These are phyloP conservation scores for Hymenoscyphus fraxineus DNA, from an alignment of 2,329 filamentous ascomycete genomes.

Conservation along the genomic window DNA sequence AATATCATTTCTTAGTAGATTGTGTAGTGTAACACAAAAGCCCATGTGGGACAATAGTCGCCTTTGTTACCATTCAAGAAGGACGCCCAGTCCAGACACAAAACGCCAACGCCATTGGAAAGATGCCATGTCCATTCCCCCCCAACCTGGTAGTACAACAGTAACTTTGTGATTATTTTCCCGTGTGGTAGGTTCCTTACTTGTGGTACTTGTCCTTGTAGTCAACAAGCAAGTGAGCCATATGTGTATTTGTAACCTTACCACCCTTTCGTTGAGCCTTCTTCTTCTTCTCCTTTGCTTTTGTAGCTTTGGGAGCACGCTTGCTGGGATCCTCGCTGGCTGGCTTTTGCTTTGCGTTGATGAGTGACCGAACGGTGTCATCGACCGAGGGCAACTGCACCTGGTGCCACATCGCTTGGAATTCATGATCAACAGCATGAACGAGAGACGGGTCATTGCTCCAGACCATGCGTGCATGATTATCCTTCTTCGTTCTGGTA, in stretches of 20 bases:
- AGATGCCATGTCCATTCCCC: not conserved
- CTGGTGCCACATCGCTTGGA: conserved; percentile 77
- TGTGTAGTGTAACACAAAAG: not conserved
- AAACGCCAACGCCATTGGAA: conserved; percentile 14
- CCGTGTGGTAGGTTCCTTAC: not conserved
- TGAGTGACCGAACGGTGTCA: conserved; percentile 39
- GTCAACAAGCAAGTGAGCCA: conserved; percentile 32
- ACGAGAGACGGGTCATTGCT: conserved; percentile 76
- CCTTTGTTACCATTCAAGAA: not conserved
- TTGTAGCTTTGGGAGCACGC: conserved; percentile 34
- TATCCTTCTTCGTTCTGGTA: conserved; percentile 88
- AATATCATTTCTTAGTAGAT: not conserved
- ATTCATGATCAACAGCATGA: conserved; percentile 75
- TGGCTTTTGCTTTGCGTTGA: conserved; percentile 38
- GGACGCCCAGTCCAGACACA: not conserved
- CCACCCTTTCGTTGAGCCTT: conserved; percentile 34
- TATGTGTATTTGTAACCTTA: conserved; percentile 36
- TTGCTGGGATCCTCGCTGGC: conserved; percentile 38
- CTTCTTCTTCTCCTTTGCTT: conserved; percentile 38
- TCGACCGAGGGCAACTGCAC: conserved; percentile 62
- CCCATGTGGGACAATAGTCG: too few relatives aligned
- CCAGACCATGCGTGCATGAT: conserved; percentile 82
- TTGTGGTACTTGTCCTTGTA: conserved; percentile 14
- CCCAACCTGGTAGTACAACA: not conserved
- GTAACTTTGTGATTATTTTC: not conserved